phyloP scores from a whole-genome alignment of 768 basidiomycete genomes.

The Macrolepiota fuliginosa region DNA sequence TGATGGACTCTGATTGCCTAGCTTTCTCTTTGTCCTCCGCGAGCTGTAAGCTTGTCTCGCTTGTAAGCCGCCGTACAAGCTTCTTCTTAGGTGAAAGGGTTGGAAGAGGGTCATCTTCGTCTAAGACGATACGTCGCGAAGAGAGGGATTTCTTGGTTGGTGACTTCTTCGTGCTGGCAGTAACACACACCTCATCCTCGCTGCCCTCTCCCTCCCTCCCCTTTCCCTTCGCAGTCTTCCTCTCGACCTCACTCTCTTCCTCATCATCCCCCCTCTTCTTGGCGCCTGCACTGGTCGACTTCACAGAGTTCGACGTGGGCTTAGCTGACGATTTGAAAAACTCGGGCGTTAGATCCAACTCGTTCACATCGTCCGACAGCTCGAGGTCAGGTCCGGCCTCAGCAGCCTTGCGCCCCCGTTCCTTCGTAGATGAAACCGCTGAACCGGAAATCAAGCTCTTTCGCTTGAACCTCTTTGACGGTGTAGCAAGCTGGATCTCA shows the following conservation, averaged over 20 bases:
- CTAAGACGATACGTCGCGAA: neutral
- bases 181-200: neutral
- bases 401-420: neutral
- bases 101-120: neutral
- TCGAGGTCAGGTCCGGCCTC: neutral
- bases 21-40: neutral
- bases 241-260: constrained; percentile 5
- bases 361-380: constrained; percentile 16
- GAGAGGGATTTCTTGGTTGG: neutral
- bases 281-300: neutral
- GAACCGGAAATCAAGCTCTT: constrained; percentile 6
- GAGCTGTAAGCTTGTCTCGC: neutral
- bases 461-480: constrained; percentile 15
- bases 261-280: constrained; percentile 13
- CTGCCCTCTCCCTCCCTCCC: constrained; percentile 1
- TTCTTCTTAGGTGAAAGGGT: neutral
- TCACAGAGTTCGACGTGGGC: neutral
- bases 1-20: neutral
- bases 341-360: neutral
- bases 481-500: constrained; percentile 6
- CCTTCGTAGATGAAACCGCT: too few relatives aligned
- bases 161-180: neutral
- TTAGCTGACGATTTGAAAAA: neutral
- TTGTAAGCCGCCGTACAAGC: neutral
- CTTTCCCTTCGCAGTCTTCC: neutral